Base-by-base conservation (phyloP, 768 basidiomycete genomes). In the Lactifluus subvellereus region DNA sequence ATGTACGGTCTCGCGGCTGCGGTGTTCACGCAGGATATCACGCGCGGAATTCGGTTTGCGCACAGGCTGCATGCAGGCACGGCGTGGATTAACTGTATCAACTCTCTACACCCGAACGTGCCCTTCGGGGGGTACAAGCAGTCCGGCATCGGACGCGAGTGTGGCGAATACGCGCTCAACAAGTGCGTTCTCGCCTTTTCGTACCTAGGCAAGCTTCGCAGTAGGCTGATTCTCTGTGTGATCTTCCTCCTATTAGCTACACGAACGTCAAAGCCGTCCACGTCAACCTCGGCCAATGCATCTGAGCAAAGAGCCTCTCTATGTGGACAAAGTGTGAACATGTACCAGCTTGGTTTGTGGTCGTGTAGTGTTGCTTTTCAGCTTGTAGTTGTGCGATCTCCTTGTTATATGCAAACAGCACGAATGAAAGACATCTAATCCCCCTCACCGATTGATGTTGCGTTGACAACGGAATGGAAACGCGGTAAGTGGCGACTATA, bases 1-100 rank as follows among this genome's bases (percentile, higher is more conserved):
- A 69, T 77, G 56, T 95, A 94, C 73, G 95, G 95, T 61, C 83
- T 97, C 52, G 91, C 92, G 27, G 86, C 89, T 2, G 87, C 88
- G 9, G 84, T 98, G 55, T 96, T 94, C 80, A 86, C 89, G 40
- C 79, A 84, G 69, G 80, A 95, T 73, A 73, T 96, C 76, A 83
- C 81, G 68, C 81, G 87, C 33, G 92, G 90, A 0, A 74, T 94
- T 59, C 75, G 77, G 62, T 84, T 85, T 2, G 89, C 91, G 11
- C 85, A 91, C 72, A 79, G 74, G 61, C 77, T 98, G 60, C 82
- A 90, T 70, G 89, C 92, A 6, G 94, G 94, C 38, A 93, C 90
- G 6, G 83, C 80, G 4, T 93, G 88, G 87, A 78, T 86, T 35
- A 80, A 79, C 67, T 77, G 76, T 54, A 61, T 70, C 18, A 73